Percentiles rank a stretch among this genome's conserved stretches.
These are phyloP conservation scores for Rhizopogon roseolus DNA, from an alignment of 768 basidiomycete genomes.

Conservation along the genomic window DNA sequence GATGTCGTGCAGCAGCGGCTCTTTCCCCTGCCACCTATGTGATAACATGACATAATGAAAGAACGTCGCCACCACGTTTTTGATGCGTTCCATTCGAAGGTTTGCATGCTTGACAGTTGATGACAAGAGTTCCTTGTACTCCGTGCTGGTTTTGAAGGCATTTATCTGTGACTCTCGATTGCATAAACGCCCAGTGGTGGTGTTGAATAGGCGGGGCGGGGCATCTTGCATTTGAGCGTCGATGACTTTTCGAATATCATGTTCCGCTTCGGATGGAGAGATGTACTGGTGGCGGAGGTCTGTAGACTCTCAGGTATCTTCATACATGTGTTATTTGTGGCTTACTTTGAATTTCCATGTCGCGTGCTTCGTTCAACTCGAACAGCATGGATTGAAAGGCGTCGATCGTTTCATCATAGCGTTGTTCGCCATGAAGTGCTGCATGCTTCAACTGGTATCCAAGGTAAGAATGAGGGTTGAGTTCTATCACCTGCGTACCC, in stretches of 20 bases:
- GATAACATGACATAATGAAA: conserved; percentile 1
- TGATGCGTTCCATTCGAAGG: neutral
- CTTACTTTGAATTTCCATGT: neutral
- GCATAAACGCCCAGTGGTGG: conserved; percentile 1
- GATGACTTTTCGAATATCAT: neutral
- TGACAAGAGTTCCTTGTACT: neutral
- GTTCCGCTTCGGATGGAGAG: neutral
- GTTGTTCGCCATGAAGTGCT: neutral
- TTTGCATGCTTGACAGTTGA: neutral
- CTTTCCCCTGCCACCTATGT: neutral
- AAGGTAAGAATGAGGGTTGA: neutral
- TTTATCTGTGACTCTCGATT: neutral
- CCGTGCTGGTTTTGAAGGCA: neutral
- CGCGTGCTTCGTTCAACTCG: neutral
- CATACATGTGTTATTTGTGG: neutral
- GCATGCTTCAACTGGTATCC: neutral
- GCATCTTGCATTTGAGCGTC: neutral
- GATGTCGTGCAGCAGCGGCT: neutral
- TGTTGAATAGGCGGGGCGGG: conserved; percentile 6
- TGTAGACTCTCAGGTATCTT: neutral
- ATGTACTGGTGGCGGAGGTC: neutral
- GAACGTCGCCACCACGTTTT: neutral
- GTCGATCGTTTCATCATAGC: neutral
- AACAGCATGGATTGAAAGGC: neutral
- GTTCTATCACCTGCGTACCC: neutral